phyloP scores from a whole-genome alignment of 2,329 filamentous ascomycete genomes.

The Fusarium ramigenum region DNA sequence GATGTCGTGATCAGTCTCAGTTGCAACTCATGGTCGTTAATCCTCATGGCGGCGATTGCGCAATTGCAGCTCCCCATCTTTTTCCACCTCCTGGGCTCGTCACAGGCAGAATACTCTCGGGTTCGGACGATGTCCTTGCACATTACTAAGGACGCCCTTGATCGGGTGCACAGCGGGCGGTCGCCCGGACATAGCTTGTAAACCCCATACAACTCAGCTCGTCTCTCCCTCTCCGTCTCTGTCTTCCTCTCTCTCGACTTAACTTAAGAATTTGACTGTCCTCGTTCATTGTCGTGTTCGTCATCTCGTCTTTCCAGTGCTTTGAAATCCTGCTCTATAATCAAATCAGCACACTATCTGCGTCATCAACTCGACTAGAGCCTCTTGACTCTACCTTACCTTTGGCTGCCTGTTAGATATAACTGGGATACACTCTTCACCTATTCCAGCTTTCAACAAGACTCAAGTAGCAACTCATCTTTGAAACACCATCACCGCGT shows the following conservation, averaged over 20 bases:
- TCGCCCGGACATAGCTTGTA: constrained; percentile 44
- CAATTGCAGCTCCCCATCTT: constrained; percentile 47
- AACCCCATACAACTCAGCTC: constrained; percentile 32
- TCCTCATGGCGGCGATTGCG: constrained; percentile 50
- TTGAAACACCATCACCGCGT: constrained; percentile 8
- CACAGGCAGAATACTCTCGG: constrained; percentile 34
- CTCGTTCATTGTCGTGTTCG: constrained; percentile 31
- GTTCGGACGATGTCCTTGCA: constrained; percentile 32
- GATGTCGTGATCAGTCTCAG: constrained; percentile 61
- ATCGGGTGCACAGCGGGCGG: constrained; percentile 39
- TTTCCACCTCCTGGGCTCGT: constrained; percentile 33
- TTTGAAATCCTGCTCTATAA: constrained; percentile 29
- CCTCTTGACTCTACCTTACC: constrained; percentile 10
- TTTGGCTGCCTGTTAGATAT: constrained; percentile 22
- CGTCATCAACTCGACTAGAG: constrained; percentile 37
- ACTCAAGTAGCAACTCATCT: constrained; percentile 26
- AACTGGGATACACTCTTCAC: constrained; percentile 31
- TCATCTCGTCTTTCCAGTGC: constrained; percentile 35
- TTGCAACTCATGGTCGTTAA: constrained; percentile 44
- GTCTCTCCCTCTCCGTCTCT: constrained; percentile 16
- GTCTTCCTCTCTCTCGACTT: constrained; percentile 27
- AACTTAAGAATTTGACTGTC: constrained; percentile 42
- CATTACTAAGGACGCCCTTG: constrained; percentile 42
- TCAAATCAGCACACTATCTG: constrained; percentile 38
- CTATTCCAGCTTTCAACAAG: constrained; percentile 34